phyloP scores from a whole-genome alignment of 2,329 filamentous ascomycete genomes.

The Plenodomus tracheiphilus region DNA sequence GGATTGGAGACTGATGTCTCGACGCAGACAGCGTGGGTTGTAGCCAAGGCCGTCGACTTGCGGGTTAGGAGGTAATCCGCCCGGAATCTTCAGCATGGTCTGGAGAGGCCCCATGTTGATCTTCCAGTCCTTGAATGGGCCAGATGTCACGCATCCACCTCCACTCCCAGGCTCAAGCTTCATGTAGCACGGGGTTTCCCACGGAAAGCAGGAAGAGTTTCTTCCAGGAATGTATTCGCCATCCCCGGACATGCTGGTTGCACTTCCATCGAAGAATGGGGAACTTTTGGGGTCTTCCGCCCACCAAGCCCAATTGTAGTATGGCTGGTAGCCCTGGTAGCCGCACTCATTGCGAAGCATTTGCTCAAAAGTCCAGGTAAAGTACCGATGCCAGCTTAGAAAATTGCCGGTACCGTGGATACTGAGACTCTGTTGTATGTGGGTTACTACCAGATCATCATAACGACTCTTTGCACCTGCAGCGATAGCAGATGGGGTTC shows the following conservation, averaged over 20 bases:
- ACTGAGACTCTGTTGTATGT: slow-evolving; percentile 33
- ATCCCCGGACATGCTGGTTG: slow-evolving; percentile 52
- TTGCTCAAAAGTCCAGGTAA: slow-evolving; percentile 46
- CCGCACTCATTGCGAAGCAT: slow-evolving; percentile 47
- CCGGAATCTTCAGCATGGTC: slow-evolving; percentile 32
- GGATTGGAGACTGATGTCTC: slow-evolving; percentile 38
- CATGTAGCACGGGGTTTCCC: slow-evolving; percentile 6
- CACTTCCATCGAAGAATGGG: slow-evolving; percentile 59
- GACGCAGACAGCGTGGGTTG: slow-evolving; percentile 44
- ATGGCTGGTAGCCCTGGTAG: slow-evolving; percentile 48
- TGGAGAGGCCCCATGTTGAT: slow-evolving; percentile 55
- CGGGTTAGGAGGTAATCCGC: slow-evolving; percentile 30
- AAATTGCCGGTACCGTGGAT: slow-evolving; percentile 39
- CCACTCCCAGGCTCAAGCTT: slow-evolving; percentile 48
- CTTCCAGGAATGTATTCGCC: slow-evolving; percentile 39
- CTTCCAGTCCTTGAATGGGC: slow-evolving; percentile 54
- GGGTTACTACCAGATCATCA: slow-evolving; percentile 39
- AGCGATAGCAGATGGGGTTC: slow-evolving; percentile 21
- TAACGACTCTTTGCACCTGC: slow-evolving; percentile 34
- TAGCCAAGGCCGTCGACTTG: slow-evolving; percentile 28
- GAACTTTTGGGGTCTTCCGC: slow-evolving; percentile 50
- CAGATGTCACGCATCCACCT: slow-evolving; percentile 58
- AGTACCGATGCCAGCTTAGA: slow-evolving; percentile 48
- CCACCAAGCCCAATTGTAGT: slow-evolving; percentile 58
- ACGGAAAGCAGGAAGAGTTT: slow-evolving; percentile 33